Conservation (phyloP, 306 rosid species). For the Glycine soja region DNA sequence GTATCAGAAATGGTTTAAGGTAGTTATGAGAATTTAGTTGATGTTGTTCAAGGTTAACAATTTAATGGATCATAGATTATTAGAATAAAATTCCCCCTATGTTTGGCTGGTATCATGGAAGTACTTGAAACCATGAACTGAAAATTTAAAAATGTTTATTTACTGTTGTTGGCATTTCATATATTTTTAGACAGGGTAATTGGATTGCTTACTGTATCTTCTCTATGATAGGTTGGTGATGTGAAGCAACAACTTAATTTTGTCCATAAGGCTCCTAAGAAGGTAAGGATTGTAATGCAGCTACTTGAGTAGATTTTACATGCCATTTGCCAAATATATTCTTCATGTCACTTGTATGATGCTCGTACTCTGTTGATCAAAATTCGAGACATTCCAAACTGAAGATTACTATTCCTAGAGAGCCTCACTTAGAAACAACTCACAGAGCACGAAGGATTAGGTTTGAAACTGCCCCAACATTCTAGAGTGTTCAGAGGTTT, state of each 20-base stretch:
- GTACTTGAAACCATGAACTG: conserved; percentile 26
- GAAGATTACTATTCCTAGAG: conserved; percentile 85
- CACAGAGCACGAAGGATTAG: conserved; percentile 81
- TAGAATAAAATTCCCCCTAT: conserved; percentile 38
- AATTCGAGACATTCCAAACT: conserved; percentile 57
- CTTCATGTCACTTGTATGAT: not conserved
- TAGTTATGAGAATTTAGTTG: conserved; percentile 22
- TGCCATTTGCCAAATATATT: conserved; percentile 33
- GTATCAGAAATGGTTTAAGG: conserved; percentile 16
- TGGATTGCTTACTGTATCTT: conserved; percentile 41
- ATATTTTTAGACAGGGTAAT: conserved; percentile 22
- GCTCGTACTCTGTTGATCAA: conserved; percentile 53
- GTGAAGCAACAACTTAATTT: conserved; percentile 67
- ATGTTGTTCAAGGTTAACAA: not conserved
- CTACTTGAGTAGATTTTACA: not conserved
- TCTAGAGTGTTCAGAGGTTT: conserved; percentile 63
- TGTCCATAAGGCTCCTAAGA: conserved; percentile 82
- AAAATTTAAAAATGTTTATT: no score
- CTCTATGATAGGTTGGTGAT: conserved; percentile 67
- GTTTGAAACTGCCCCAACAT: conserved; percentile 61
- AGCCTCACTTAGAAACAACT: conserved; percentile 86
- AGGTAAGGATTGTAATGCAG: conserved; percentile 54
- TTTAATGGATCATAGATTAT: not conserved
- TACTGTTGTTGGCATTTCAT: conserved; percentile 15
- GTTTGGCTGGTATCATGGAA: conserved; percentile 34